Percentiles rank a stretch among this genome's conserved stretches.
phyloP scores from a whole-genome alignment of 176 grass and related monocot species.

The Ensete glaucum region DNA sequence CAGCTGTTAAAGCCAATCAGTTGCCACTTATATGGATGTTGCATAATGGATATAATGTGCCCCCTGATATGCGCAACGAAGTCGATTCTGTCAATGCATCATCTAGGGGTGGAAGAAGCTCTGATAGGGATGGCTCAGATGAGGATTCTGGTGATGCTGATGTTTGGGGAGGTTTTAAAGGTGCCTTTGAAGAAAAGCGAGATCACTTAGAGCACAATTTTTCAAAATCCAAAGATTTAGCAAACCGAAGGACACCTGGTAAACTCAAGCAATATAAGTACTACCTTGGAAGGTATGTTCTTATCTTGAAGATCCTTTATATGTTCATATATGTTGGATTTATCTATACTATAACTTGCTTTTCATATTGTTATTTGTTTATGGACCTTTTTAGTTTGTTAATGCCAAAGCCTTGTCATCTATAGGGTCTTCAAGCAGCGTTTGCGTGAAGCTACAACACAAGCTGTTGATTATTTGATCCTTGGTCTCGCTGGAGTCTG shows the following conservation, averaged over 20 bases:
- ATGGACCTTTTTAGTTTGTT: neutral
- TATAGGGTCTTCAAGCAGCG: slow-evolving; percentile 83
- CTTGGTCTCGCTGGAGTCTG: slow-evolving; percentile 89
- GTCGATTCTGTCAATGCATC: slow-evolving; percentile 32
- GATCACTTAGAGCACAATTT: neutral
- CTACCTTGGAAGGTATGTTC: slow-evolving; percentile 58
- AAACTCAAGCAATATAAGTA: slow-evolving; percentile 48
- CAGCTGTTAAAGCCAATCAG: slow-evolving; percentile 31
- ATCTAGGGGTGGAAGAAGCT: slow-evolving; percentile 25
- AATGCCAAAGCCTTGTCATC: neutral
- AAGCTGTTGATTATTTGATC: slow-evolving; percentile 82
- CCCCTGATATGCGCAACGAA: slow-evolving; percentile 42
- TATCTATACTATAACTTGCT: slow-evolving; percentile 19
- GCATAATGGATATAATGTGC: slow-evolving; percentile 56
- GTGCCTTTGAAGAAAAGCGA: slow-evolving; percentile 1
- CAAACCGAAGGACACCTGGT: slow-evolving; percentile 49
- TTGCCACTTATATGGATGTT: slow-evolving; percentile 61
- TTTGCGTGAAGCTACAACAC: slow-evolving; percentile 61
- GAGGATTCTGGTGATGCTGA: slow-evolving; percentile 32
- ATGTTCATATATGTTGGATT: neutral
- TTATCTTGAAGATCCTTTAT: slow-evolving; percentile 5
- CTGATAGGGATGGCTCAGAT: slow-evolving; percentile 25
- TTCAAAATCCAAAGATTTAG: slow-evolving; percentile 27
- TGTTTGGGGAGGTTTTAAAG: slow-evolving; percentile 2
- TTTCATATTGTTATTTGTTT: neutral